Evolutionary conservation across 2,329 filamentous ascomycete genomes (phyloP).

Genomic region (Orbilia javanica): DNA sequence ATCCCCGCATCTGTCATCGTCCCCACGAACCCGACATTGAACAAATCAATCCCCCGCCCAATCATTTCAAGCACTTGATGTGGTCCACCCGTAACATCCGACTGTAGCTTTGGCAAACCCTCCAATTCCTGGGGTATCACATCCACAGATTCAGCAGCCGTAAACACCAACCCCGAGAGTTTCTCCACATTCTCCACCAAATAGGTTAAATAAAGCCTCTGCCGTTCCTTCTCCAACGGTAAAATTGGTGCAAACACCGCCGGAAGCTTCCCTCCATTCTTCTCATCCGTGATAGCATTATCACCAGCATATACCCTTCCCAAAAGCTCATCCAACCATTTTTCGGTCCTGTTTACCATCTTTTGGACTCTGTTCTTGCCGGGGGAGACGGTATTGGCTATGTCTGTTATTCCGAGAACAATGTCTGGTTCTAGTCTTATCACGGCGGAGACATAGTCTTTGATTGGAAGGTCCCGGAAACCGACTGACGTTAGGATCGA

Average conservation of each 20-base stretch:
- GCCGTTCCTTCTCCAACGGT: constrained; percentile 79
- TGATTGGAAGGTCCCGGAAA: constrained; percentile 77
- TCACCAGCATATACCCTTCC: constrained; percentile 62
- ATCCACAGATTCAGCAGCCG: constrained; percentile 72
- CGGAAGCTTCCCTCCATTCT: constrained; percentile 60
- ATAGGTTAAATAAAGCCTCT: constrained; percentile 82
- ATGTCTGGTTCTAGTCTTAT: constrained; percentile 80
- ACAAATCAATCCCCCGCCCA: constrained; percentile 81
- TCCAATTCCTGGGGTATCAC: constrained; percentile 75
- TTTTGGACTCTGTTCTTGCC: constrained; percentile 80
- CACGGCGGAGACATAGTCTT: constrained; percentile 77
- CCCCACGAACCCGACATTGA: constrained; percentile 81
- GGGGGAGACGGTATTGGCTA: constrained; percentile 71
- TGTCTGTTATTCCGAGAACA: constrained; percentile 81
- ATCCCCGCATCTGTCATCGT: constrained; percentile 84
- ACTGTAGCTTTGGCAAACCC: constrained; percentile 78
- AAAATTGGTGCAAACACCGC: constrained; percentile 77
- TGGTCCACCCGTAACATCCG: constrained; percentile 78
- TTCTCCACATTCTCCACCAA: constrained; percentile 74
- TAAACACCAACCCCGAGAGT: constrained; percentile 78
- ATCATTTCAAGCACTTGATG: constrained; percentile 83
- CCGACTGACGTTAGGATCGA: constrained; percentile 88
- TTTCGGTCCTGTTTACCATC: constrained; percentile 87
- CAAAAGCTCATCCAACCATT: constrained; percentile 81
- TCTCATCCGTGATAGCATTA: constrained; percentile 57